phyloP scores from a whole-genome alignment of 805 yeast genomes.

The Ogataea wickerhamii region DNA sequence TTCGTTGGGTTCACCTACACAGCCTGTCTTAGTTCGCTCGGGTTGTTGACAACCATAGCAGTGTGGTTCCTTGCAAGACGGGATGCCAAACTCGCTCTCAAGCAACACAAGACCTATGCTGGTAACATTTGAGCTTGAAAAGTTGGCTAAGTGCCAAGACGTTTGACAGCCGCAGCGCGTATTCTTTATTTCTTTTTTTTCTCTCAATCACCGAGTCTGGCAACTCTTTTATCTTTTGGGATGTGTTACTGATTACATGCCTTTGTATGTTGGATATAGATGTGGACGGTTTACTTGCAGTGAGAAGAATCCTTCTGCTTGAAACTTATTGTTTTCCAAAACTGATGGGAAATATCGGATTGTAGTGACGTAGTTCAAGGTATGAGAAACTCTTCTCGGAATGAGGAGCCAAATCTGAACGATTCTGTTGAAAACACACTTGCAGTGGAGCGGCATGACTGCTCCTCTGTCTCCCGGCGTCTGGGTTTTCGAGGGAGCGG shows the following conservation, averaged over 20 bases:
- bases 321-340: slow-evolving; percentile 20
- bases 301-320: slow-evolving; percentile 30
- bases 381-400: slow-evolving; percentile 20
- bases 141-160: background rate
- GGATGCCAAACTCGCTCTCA: slow-evolving; percentile 11
- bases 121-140: background rate
- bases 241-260: background rate
- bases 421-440: slow-evolving; percentile 20
- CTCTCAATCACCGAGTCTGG: background rate
- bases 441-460: slow-evolving; percentile 21
- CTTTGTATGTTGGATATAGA: background rate
- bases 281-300: slow-evolving; percentile 9
- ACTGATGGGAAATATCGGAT: background rate
- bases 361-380: no score
- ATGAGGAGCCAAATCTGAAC: slow-evolving; percentile 23
- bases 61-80: slow-evolving; percentile 22
- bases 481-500: slow-evolving; percentile 25
- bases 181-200: no score
- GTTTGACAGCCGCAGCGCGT: background rate
- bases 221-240: background rate
- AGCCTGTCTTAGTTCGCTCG: slow-evolving; percentile 32
- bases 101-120: background rate
- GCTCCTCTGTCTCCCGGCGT: slow-evolving; percentile 22
- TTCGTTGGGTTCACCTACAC: slow-evolving; percentile 38
- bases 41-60: slow-evolving; percentile 29